Evolutionary conservation across 345 rosid species (phyloP), one percentile per base, ranked within the genome.

Genomic region (Chamaenerion angustifolium): DNA sequence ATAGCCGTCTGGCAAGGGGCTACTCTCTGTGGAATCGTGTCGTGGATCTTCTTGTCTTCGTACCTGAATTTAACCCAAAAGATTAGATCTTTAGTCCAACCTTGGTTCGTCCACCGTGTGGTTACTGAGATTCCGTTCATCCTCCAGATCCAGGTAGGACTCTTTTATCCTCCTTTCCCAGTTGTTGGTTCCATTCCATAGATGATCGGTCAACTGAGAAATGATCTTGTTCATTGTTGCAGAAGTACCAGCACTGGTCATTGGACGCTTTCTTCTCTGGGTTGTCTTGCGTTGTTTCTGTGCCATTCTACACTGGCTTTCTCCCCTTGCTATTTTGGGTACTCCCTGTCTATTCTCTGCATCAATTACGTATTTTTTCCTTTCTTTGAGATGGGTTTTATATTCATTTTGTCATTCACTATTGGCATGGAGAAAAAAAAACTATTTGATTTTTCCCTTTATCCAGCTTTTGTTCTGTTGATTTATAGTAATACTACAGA

Each of bases 311-410:
- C 68, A 92, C 99, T 45, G 95, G 81, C 44, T 92, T 92, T 61
- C 84, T 92, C 59, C 99, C 99, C 66, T 59, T 92, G 68, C 90
- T 92, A 46, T 92, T 92, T 68, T 92, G 99, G 98, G 99, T 92
- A 76, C 48, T 50, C 16, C 57, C 42, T 61, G 43, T 47, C 15
- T 25, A 13, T 37, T 59, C 41, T 54, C 25, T 57, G 11, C 12
- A n/a, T 51, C 15, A 21, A 21, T 21, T 31, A 31, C 5, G 37
- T 4, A 31, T 31, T 7, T 0, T 31, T 8, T 31, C 7, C 10
- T 31, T 31, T 31, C 37, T 31, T 31, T 0, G 37, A 31, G 6
- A 31, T 31, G 37, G 37, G 8, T 31, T 31, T 0, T 21, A 21
- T 21, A 21, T 21, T 21, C 25, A 21, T 31, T 31, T 3, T 31